Conservation (phyloP, 176 grass and related monocot genomes). For the Musa troglodytarum region DNA sequence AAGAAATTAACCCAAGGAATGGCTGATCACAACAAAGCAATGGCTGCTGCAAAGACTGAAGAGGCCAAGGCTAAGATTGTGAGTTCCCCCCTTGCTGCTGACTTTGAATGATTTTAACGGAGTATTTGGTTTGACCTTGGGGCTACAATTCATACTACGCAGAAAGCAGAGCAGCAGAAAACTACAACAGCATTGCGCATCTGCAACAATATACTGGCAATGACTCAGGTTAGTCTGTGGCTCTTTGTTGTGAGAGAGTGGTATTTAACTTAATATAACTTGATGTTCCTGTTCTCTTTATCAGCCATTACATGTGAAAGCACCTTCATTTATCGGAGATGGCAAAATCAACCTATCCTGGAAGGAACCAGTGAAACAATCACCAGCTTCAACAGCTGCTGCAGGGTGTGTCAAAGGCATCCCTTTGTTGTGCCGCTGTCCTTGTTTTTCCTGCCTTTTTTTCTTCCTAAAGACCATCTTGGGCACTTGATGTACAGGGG, state of each 20-base stretch:
- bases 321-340: constrained; percentile 83
- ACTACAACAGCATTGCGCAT: constrained; percentile 51
- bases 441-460: constrained; percentile 13
- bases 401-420: constrained; percentile 31
- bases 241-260: background rate
- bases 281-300: constrained; percentile 7
- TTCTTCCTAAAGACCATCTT: background rate
- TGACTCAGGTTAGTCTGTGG: constrained; percentile 55
- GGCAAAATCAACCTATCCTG: constrained; percentile 80
- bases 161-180: constrained; percentile 83
- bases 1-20: constrained; percentile 89
- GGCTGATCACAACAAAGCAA: constrained; percentile 73
- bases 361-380: constrained; percentile 66
- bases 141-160: constrained; percentile 15
- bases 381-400: constrained; percentile 33
- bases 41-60: constrained; percentile 73
- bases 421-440: constrained; percentile 7
- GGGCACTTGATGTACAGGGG: constrained; percentile 35
- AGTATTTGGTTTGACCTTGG: background rate
- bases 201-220: constrained; percentile 92
- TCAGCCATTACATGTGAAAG: constrained; percentile 77
- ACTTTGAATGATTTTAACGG: background rate
- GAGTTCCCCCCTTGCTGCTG: constrained; percentile 13
- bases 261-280: background rate
- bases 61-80: constrained; percentile 78